A percentile compares a stretch with the other conserved stretches of the same genome.
phyloP scores from a whole-genome alignment of 306 rosid species.

The Albizia julibrissin region DNA sequence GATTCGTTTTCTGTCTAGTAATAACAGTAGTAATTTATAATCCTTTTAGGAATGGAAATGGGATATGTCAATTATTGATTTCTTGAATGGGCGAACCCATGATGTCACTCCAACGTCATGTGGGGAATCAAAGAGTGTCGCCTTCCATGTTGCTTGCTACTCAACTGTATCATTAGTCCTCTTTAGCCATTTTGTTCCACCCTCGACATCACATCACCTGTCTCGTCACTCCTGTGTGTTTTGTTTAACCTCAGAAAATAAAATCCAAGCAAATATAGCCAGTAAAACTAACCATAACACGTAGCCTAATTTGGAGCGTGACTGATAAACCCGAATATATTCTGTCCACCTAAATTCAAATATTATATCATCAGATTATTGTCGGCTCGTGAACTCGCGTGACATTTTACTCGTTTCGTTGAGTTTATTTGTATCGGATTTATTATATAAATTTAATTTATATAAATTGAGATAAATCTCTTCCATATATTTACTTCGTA shows the following conservation, averaged over 20 bases:
- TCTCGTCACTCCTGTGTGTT: not conserved
- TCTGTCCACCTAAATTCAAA: not conserved
- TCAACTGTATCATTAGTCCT: not conserved
- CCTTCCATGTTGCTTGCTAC: constrained; percentile 12
- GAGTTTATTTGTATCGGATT: too few relatives aligned
- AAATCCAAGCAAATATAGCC: not conserved
- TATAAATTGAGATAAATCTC: too few relatives aligned
- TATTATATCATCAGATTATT: too few relatives aligned
- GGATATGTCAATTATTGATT: constrained; percentile 9
- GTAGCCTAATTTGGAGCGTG: too few relatives aligned
- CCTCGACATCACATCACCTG: constrained; percentile 12
- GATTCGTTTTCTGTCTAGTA: constrained; percentile 19
- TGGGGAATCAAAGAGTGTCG: constrained; percentile 22
- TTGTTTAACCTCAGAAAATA: not conserved
- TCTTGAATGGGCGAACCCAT: not conserved
- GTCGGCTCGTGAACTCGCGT: too few relatives aligned
- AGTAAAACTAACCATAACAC: too few relatives aligned
- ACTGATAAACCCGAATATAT: too few relatives aligned
- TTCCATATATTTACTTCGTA: too few relatives aligned
- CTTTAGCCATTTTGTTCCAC: constrained; percentile 5
- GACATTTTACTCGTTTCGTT: too few relatives aligned
- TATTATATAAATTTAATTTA: too few relatives aligned
- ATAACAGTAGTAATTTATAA: too few relatives aligned
- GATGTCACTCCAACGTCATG: constrained; percentile 25
- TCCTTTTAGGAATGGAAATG: not conserved